Evolutionary conservation across 768 basidiomycete genomes (phyloP).

Genomic region (Naganishia friedmannii): DNA sequence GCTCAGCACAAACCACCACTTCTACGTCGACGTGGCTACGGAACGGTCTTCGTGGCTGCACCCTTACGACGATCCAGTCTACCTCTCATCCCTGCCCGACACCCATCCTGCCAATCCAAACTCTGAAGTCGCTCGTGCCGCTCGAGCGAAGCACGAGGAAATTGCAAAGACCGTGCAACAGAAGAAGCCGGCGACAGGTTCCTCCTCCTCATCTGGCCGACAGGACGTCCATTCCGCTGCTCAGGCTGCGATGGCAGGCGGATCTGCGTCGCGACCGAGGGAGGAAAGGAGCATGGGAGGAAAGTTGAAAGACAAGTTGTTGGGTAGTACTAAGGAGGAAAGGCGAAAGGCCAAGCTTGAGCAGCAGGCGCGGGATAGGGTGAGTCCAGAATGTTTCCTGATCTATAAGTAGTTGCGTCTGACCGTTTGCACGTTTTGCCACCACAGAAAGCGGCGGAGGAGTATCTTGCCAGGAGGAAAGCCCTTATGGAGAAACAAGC

Average conservation of each 20-base stretch:
- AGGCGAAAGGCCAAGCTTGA: conserved; percentile 27
- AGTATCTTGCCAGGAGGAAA: conserved; percentile 23
- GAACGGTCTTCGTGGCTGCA: conserved; percentile 46
- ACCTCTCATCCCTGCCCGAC: conserved; percentile 42
- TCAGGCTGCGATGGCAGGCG: conserved; percentile 3
- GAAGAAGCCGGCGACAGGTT: conserved; percentile 4
- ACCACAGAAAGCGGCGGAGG: conserved; percentile 27
- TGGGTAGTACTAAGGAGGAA: conserved; percentile 33
- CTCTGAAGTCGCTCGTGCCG: conserved; percentile 37
- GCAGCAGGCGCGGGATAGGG: conserved; percentile 25
- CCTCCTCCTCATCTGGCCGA: neutral
- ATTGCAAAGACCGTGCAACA: conserved; percentile 2
- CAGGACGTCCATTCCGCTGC: conserved; percentile 17
- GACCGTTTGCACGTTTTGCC: neutral
- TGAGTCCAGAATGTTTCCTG: neutral
- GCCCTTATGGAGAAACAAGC: conserved; percentile 29
- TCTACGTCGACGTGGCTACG: conserved; percentile 49
- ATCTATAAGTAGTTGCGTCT: neutral
- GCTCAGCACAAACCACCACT: conserved; percentile 43
- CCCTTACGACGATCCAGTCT: conserved; percentile 51
- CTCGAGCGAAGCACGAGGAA: conserved; percentile 21
- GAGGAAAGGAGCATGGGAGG: conserved; percentile 21
- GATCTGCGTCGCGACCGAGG: neutral
- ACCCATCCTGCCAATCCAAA: conserved; percentile 49
- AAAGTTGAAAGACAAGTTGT: conserved; percentile 31